phyloP scores from a whole-genome alignment of 352 stramenopile genomes.

The Globisporangium spiculum region DNA sequence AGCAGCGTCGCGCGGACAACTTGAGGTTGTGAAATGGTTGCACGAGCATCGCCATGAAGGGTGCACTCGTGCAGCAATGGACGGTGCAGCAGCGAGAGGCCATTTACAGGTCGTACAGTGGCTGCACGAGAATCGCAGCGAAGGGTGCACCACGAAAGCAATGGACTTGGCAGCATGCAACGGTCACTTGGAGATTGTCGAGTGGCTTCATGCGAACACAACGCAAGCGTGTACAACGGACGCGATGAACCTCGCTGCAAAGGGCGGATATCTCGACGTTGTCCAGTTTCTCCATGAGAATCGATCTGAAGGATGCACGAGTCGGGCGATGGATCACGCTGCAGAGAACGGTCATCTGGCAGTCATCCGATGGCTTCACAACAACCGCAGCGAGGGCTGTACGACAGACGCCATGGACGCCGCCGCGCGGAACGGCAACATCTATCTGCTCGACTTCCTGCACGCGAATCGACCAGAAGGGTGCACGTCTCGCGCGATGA shows the following conservation, averaged over 20 bases:
- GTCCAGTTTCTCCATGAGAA: conserved; percentile 40
- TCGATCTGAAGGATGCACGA: conserved; percentile 34
- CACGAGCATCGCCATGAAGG: conserved; percentile 27
- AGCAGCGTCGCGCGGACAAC: conserved; percentile 31
- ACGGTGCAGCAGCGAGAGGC: conserved; percentile 31
- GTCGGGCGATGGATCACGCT: conserved; percentile 44
- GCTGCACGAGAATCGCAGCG: conserved; percentile 34
- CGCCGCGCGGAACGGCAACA: conserved; percentile 37
- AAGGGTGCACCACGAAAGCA: conserved; percentile 43
- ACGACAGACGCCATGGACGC: conserved; percentile 45
- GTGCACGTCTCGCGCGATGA: conserved; percentile 24
- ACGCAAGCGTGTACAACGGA: conserved; percentile 34
- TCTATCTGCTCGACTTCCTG: conserved; percentile 32
- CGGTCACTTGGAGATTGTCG: conserved; percentile 40
- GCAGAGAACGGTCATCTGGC: conserved; percentile 37
- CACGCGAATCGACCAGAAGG: conserved; percentile 25
- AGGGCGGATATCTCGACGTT: conserved; percentile 30
- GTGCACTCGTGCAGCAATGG: conserved; percentile 46
- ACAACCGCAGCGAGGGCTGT: conserved; percentile 30
- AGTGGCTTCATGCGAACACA: conserved; percentile 42
- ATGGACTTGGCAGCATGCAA: conserved; percentile 59
- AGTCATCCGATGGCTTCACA: conserved; percentile 42
- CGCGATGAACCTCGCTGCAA: conserved; percentile 39
- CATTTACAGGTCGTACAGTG: conserved; percentile 46
- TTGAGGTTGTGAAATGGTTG: conserved; percentile 39